phyloP scores from a whole-genome alignment of 345 rosid genomes.

The Eucalyptus pumila region DNA sequence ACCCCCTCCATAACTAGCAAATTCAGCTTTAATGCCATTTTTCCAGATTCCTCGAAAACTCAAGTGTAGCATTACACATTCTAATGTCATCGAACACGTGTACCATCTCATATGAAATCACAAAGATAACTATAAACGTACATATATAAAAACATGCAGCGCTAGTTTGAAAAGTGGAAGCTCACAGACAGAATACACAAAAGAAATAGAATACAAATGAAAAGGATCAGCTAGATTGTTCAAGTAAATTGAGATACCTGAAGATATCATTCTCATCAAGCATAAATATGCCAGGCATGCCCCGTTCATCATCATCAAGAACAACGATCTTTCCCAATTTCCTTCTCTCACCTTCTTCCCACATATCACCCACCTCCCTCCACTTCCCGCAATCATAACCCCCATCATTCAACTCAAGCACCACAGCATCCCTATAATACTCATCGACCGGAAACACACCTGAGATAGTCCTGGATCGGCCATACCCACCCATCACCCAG shows the following conservation, averaged over 20 bases:
- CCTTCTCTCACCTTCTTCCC: conserved; percentile 50
- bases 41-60: background rate
- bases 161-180: background rate
- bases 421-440: conserved; percentile 67
- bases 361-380: conserved; percentile 78
- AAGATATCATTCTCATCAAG: conserved; percentile 52
- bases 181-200: background rate
- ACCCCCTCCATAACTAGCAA: background rate
- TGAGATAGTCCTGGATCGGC: conserved; percentile 58
- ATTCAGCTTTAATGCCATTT: background rate
- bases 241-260: conserved; percentile 20
- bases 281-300: conserved; percentile 54
- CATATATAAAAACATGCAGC: background rate
- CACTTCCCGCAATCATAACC: conserved; percentile 28
- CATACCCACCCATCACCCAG: conserved; percentile 99
- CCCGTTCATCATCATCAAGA: conserved; percentile 33
- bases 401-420: conserved; percentile 39
- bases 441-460: conserved; percentile 84
- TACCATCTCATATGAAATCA: background rate
- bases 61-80: background rate
- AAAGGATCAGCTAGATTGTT: background rate
- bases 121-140: background rate
- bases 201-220: background rate
- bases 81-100: background rate
- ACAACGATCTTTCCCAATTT: conserved; percentile 68